Conservation (phyloP, 306 rosid genomes). For the Leucaena leucocephala region DNA sequence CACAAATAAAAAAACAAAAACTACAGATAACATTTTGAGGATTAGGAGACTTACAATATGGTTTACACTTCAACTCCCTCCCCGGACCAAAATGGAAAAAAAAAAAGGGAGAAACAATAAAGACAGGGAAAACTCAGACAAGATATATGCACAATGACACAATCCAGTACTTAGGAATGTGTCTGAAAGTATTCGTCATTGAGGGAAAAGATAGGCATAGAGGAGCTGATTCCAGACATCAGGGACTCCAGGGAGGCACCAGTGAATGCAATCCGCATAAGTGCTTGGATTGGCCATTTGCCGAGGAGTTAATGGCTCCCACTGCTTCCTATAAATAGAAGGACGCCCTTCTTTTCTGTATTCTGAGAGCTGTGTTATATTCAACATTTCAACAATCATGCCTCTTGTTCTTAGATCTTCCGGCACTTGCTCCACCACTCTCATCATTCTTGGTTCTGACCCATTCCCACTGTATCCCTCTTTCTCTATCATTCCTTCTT, state of each 20-base stretch:
- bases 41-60: conserved; percentile 30
- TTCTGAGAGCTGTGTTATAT: conserved; percentile 87
- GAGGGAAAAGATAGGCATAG: conserved; percentile 57
- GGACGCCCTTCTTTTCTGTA: conserved; percentile 89
- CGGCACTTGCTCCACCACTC: conserved; percentile 58
- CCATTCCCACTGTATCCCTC: conserved; percentile 69
- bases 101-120: not conserved
- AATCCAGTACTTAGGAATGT: not conserved
- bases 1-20: not conserved
- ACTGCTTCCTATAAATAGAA: conserved; percentile 83
- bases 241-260: conserved; percentile 96
- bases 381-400: conserved; percentile 61
- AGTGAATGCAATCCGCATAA: conserved; percentile 90
- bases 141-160: not conserved
- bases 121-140: not conserved
- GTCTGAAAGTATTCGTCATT: conserved; percentile 15
- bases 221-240: conserved; percentile 88
- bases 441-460: conserved; percentile 66
- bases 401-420: conserved; percentile 61
- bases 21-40: conserved; percentile 4
- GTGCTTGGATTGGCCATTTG: conserved; percentile 57
- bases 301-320: conserved; percentile 64
- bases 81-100: not conserved
- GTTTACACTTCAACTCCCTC: conserved; percentile 29
- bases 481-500: conserved; percentile 48